Evolutionary conservation across 305 asterid species (phyloP), one percentile per base, ranked within the genome.

Genomic region (Lippia alba): DNA sequence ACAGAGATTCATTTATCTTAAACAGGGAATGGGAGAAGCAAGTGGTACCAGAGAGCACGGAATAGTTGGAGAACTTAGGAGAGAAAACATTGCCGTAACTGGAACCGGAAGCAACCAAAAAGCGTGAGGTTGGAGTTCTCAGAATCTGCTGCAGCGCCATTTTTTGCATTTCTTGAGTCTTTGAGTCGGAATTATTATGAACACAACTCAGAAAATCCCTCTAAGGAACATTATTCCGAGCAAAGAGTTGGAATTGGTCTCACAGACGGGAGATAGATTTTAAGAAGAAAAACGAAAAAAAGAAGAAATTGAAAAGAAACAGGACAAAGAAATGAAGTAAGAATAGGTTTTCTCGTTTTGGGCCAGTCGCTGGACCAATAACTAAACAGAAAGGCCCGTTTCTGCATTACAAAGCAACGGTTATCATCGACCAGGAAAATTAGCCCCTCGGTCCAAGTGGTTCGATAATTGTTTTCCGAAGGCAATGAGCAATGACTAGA

Each of bases 81-180:
- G 83, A 67, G 62, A 67, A 71, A 36, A 44, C 71, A 67, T 65
- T 78, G 77, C 67, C 59, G 76, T 64, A 50, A 65, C 65, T 79
- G 36, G 76, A 76, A 69, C 65, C 45, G 33, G 70, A 73, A 65
- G 71, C 76, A 44, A 61, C 71, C 58, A 51, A 64, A 77, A 36
- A 72, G 57, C 85, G 82, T 54, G 85, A 83, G 11, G 81, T 11
- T 54, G 85, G 81, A 55, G 72, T 65, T 85, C 67, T 82, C 80
- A 87, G 74, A 76, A 83, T 63, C 75, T 75, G 90, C 10, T 74
- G 84, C 74, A 74, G 71, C 34, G 83, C 87, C 95, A 87, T 90
- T 72, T 24, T 77, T 81, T 6, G 67, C 77, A 61, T 67, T 56
- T 54, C 61, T 50, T 33, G 19, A n/a, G 15, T 48, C 39, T 50